Evolutionary conservation across 139 green algal genomes (phyloP), one percentile per base, ranked within the genome.

Genomic region (Chlamydomonas sphaeroides): DNA sequence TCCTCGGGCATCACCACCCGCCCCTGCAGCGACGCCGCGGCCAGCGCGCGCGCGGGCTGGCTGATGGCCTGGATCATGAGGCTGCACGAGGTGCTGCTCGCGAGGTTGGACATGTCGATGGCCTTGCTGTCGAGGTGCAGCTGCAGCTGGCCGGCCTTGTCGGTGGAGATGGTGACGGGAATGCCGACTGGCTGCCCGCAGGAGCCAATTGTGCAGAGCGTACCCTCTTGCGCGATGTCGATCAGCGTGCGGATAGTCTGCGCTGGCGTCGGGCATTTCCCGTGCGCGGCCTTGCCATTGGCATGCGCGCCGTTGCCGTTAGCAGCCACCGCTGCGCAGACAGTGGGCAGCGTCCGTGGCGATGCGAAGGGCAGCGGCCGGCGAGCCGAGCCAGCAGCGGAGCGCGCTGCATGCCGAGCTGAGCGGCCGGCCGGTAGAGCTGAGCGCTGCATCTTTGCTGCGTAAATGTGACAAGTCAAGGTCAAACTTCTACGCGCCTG

Each of bases 51-150:
- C 0, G 95, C 93, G 1, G 95, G 95, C 35, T 89, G 82, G 53
- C 91, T 81, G 7, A 79, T 80, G 11, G 95, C 90, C 85, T 98
- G 94, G 41, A 98, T 91, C 87, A 95, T 94, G 53, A 98, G 89
- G 68, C 88, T 95, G 84, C 92, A 96, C 5, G 84, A 65, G 1
- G 88, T 59, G 76, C 91, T 88, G 33, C 68, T 59, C 25, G 70
- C 51, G 25, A 98, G 65, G 86, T 98, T 96, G 33, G 73, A 74
- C 30, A 93, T 95, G 68, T 98, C 94, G 33, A 95, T 82, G 7
- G 91, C 88, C 53, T 92, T 86, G 26, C 73, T 48, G 14, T 91
- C 85, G 51, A 98, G 82, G 25, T 89, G 84, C 35, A 98, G 82
- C 30, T 96, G 83, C 15, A 94, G 85, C 35, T 89, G 84, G 28